Conservation (phyloP, 768 basidiomycete genomes). For the Cantharellus anzutake region DNA sequence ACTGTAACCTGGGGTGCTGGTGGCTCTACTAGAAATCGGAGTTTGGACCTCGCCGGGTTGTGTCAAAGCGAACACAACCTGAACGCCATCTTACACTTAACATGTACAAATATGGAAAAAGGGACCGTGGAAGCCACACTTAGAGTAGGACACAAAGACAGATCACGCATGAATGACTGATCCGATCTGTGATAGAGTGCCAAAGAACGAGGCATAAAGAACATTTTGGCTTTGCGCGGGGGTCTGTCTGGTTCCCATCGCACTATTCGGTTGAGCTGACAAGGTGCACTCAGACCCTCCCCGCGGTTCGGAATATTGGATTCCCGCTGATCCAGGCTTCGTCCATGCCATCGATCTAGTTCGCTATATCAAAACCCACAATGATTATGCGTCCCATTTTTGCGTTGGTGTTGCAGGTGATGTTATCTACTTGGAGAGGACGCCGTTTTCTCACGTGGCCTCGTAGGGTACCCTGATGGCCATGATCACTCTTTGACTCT, state of each 20-base stretch:
- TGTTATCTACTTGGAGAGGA: background rate
- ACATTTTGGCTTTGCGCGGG: conserved; percentile 82
- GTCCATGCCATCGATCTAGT: conserved; percentile 80
- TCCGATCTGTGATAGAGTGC: conserved; percentile 35
- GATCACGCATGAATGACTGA: conserved; percentile 1
- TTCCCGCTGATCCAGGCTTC: conserved; percentile 67
- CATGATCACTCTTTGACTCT: conserved; percentile 41
- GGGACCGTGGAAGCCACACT: conserved; percentile 77
- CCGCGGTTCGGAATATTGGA: conserved; percentile 85
- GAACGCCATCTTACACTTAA: conserved; percentile 84
- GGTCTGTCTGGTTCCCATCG: conserved; percentile 26
- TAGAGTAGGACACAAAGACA: conserved; percentile 29
- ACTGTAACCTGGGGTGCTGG: conserved; percentile 98
- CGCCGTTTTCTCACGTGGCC: background rate
- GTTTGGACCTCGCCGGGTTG: conserved; percentile 67
- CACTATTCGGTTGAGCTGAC: background rate
- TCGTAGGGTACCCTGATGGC: conserved; percentile 76
- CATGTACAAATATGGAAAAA: conserved; percentile 91
- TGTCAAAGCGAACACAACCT: conserved; percentile 54
- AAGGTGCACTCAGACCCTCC: conserved; percentile 50
- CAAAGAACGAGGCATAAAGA: conserved; percentile 66
- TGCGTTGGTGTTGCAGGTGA: conserved; percentile 89
- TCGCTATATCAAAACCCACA: conserved; percentile 58
- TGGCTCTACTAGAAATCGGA: conserved; percentile 74
- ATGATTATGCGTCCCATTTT: conserved; percentile 66